Evolutionary conservation across 805 yeast species (phyloP), one percentile per base, ranked within the genome.

Genomic region (Saccharomyces mikatae): DNA sequence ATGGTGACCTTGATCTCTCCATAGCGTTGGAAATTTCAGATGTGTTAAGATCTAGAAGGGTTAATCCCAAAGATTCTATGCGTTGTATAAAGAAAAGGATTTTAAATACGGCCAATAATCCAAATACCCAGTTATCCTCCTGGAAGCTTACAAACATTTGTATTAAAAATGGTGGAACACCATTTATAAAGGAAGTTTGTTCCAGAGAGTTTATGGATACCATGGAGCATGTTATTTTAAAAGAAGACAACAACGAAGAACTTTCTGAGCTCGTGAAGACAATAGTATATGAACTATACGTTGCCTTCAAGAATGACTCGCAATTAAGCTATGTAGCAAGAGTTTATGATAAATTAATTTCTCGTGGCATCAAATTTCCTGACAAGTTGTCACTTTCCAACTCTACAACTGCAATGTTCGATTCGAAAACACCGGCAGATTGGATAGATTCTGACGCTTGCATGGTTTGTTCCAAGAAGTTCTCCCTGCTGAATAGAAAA

Each of bases 381-480:
- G 73, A 72, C 14, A 51, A 58, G 24, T 13, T 54, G 2, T 32
- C 51, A 6, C 61, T 59, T 26, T 47, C 57, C 9, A 51, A 49
- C 4, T 53, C 52, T 13, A 66, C 58, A 14, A 62, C 76, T 36
- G 75, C 78, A 4, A 82, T 91, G 68, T 81, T 92, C 50, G 97
- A 92, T 63, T 81, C 96, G 1, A 86, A 83, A 57, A 91, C 91
- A 4, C 97, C 99, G 1, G 98, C 99, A 0, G 97, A 90, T 62
- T 94, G 99, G 99, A 84, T 87, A 24, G 99, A 94, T 65, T 86
- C 91, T 10, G 96, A 89, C 62, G 89, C 89, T 3, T 94, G 99
- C 70, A 91, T 94, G 97, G 82, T 89, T 53, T 89, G 97, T 61
- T 89, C 95, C 51, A 81, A 77, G 46, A 73, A 84, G 14, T 94